Evolutionary conservation across 257 asterid species (phyloP), one percentile per base, ranked within the genome.

Genomic region (Przewalskia tangutica): DNA sequence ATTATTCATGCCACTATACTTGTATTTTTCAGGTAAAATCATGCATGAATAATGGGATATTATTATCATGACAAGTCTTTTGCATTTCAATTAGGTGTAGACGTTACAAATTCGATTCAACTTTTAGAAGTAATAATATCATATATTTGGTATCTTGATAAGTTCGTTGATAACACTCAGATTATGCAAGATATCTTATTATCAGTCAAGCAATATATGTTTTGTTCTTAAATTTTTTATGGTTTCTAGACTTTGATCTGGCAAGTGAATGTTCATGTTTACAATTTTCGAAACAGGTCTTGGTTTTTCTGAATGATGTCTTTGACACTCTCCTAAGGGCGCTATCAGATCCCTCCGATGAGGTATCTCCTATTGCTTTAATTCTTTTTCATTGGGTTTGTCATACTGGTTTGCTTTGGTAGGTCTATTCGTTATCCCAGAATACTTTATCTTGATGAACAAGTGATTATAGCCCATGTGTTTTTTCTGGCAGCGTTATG

Each of bases 271-370:
- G 34, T 71, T 81, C 48, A 62, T 85, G 13, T 80, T 42, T 50
- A 55, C 20, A 70, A 81, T 38, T 81, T 42, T 77, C 81, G 63
- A 86, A 83, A 81, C 94, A 92, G 97, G 97, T 92, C 83, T 89
- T 92, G 64, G 86, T 90, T 80, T 90, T 88, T 84, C 88, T 92
- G 87, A 86, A 90, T 81, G 97, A 92, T 40, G 88, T 92, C 75
- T 92, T 92, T 65, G 93, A 89, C 82, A 89, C 94, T 27, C 95
- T 92, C 81, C 76, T 92, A 60, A 90, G 89, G 89, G 93, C 94
- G 6, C 92, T 92, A 71, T 92, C 95, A 55, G 97, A 92, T 90
- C 92, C 95, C 67, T 92, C 95, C 34, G 97, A 92, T 71, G 90
- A 92, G 97, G 97, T 92, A 92, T 86, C 87, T 86, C 65, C 58